Evolutionary conservation across 768 basidiomycete species (phyloP), one percentile per base, ranked within the genome.

Genomic region (Amanita jacksonii): DNA sequence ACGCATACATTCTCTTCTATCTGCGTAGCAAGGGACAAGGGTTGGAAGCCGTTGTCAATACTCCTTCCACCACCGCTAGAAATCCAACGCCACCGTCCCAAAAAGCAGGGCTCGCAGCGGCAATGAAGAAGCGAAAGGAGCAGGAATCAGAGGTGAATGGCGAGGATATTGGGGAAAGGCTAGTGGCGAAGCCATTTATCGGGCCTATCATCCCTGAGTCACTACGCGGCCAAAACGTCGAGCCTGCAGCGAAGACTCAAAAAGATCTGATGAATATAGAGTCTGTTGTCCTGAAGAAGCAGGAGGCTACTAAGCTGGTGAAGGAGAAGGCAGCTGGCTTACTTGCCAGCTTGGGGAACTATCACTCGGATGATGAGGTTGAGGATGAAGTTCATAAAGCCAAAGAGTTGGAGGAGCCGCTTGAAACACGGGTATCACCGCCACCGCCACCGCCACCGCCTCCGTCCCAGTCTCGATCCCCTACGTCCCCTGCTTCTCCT

Each of bases 1-100:
- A 76, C 55, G 96, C 96, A 47, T 99, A 99, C 52, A 76, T 98
- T 50, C 68, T 99, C 45, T 92, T 94, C 65, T 99, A 98, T 61
- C 74, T 90, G 34, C 78, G 79, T 40, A 79, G 82, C 45, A 83
- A 78, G 60, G 88, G 87, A 5, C 81, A 87, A 54, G 74, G 70
- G 4, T 64, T 88, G 37, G 76, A 84, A 52, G 77, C 79, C 13
- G 81, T 75, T 4, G 64, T 85, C 45, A 68, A 66, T 18, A 54
- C 63, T 15, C 53, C 57, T 12, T 27, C 48, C 30, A 48, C 37
- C 8, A 5, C 16, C 10, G 7, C 5, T 10, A 46, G 53, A 62
- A 22, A 52, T 49, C 16, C 56, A 47, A 43, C 51, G 44, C 50
- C 52, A 10, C 45, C 59, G 20, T 45, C 55, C 12, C 53, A 55